Conservation (phyloP, 495 filamentous ascomycete species). For the Parachaetomium inaequale region DNA sequence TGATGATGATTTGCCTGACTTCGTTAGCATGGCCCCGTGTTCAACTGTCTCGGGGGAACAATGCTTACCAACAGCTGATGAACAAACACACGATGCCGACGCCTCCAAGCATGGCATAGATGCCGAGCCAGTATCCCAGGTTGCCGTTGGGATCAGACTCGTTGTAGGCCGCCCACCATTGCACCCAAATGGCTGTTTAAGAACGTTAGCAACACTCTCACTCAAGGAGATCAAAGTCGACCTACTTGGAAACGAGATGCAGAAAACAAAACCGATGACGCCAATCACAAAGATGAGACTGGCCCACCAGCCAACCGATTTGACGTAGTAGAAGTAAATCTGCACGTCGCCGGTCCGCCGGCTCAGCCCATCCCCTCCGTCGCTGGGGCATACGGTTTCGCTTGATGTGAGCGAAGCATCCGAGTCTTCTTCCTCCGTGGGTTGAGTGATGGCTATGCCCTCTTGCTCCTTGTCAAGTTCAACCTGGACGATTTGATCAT, state of each 20-base stretch:
- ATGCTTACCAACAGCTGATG: conserved; percentile 28
- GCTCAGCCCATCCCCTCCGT: conserved; percentile 18
- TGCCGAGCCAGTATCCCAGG: conserved; percentile 30
- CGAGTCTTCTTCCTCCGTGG: conserved; percentile 3
- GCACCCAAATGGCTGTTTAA: conserved; percentile 27
- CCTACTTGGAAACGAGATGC: conserved; percentile 32
- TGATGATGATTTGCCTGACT: conserved; percentile 32
- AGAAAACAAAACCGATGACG: conserved; percentile 29
- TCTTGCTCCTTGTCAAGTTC: not conserved
- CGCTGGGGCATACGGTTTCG: not conserved
- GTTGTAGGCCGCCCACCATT: conserved; percentile 35
- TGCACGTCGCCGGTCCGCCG: conserved; percentile 49
- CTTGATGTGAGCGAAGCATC: conserved; percentile 21
- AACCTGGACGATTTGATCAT: not conserved
- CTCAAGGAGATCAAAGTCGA: not conserved
- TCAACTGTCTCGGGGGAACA: not conserved
- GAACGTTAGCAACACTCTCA: not conserved
- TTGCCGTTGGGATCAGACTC: conserved; percentile 24
- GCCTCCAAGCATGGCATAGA: conserved; percentile 28
- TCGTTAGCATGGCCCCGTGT: not conserved
- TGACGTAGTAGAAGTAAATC: conserved; percentile 54
- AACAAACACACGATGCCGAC: conserved; percentile 25
- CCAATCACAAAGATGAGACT: conserved; percentile 42
- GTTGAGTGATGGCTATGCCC: not conserved
- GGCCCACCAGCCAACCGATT: conserved; percentile 47